phyloP scores from a whole-genome alignment of 2,329 filamentous ascomycete genomes.

The Thermomyces lanuginosus region DNA sequence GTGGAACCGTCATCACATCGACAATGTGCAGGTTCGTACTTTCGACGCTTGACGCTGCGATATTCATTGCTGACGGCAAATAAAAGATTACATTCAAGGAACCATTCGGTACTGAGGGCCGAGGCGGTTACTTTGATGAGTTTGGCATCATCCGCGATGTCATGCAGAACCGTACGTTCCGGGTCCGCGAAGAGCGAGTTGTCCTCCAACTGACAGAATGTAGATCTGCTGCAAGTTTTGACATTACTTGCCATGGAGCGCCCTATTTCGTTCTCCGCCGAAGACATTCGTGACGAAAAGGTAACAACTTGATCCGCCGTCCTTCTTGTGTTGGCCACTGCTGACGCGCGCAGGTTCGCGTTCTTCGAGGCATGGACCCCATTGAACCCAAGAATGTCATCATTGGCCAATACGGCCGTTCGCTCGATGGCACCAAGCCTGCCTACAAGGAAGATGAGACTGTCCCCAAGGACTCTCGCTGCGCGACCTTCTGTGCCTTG shows the following conservation, averaged over 20 bases:
- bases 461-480: slow-evolving; percentile 90
- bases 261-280: slow-evolving; percentile 91
- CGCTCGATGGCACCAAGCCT: slow-evolving; percentile 87
- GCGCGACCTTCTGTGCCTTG: slow-evolving; percentile 94
- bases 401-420: slow-evolving; percentile 95
- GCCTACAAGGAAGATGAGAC: slow-evolving; percentile 98
- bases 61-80: too few relatives aligned
- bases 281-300: slow-evolving; percentile 98
- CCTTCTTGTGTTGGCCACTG: neutral
- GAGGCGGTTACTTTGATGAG: slow-evolving; percentile 97
- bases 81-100: slow-evolving; percentile 95
- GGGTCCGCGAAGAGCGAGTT: neutral
- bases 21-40: slow-evolving; percentile 63
- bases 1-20: slow-evolving; percentile 98
- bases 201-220: neutral
- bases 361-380: slow-evolving; percentile 77
- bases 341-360: slow-evolving; percentile 45
- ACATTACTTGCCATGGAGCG: slow-evolving; percentile 96
- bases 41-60: neutral
- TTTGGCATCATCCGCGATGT: slow-evolving; percentile 99
- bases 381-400: slow-evolving; percentile 99
- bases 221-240: slow-evolving; percentile 79
- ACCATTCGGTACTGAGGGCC: slow-evolving; percentile 93
- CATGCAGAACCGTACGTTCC: slow-evolving; percentile 74
- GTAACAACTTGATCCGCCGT: slow-evolving; percentile 11